Conservation (phyloP, 306 rosid species). For the Albizia julibrissin region DNA sequence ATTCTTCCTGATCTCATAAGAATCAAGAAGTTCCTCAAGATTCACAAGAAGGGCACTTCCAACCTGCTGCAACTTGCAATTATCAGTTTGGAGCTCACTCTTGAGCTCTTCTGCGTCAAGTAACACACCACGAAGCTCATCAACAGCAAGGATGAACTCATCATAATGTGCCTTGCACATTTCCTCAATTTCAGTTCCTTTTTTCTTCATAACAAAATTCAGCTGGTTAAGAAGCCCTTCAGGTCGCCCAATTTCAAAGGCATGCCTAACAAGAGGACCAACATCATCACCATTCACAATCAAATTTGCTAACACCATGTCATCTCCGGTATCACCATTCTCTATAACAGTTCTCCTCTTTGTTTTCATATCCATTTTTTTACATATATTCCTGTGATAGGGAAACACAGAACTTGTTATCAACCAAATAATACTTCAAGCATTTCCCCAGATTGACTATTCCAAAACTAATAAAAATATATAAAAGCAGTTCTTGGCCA, state of each 20-base stretch:
- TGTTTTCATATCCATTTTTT: conserved; percentile 57
- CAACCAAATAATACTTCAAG: background rate
- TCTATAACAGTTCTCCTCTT: conserved; percentile 54
- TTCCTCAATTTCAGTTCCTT: conserved; percentile 85
- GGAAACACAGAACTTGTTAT: conserved; percentile 29
- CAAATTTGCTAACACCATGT: conserved; percentile 78
- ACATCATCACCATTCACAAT: conserved; percentile 84
- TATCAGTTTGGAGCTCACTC: conserved; percentile 80
- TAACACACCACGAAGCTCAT: conserved; percentile 90
- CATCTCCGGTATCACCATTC: conserved; percentile 80
- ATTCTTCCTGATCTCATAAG: conserved; percentile 74
- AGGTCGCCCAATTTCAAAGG: conserved; percentile 85
- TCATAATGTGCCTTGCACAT: conserved; percentile 95
- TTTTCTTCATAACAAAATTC: conserved; percentile 71
- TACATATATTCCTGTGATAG: conserved; percentile 25
- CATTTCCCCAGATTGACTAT: background rate
- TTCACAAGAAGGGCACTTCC: conserved; percentile 71
- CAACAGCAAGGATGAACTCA: conserved; percentile 95
- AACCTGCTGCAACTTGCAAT: conserved; percentile 85
- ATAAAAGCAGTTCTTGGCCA: background rate
- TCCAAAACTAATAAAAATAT: background rate
- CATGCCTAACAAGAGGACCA: conserved; percentile 87
- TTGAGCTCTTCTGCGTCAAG: conserved; percentile 95
- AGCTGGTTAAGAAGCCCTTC: conserved; percentile 85
- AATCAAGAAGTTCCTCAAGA: conserved; percentile 90